Evolutionary conservation across 768 basidiomycete species (phyloP).

Genomic region (Boletus barrowsii): DNA sequence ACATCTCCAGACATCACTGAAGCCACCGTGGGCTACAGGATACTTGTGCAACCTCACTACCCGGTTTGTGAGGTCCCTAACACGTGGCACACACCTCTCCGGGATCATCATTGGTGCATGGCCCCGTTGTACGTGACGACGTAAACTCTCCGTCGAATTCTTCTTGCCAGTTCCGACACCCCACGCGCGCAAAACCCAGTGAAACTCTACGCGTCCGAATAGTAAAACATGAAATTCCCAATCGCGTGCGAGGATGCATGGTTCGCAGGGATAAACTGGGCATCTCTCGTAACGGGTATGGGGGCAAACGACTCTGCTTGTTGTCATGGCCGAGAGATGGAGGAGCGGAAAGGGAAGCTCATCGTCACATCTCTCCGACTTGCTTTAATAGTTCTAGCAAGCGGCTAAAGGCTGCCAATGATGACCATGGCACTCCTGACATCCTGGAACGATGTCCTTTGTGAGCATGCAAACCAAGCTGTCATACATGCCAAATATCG

Average conservation of each 20-base stretch:
- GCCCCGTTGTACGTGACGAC: not conserved
- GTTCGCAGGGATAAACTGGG: too few species aligned
- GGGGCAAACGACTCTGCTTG: not conserved
- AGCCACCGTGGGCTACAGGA: constrained; percentile 28
- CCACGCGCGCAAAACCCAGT: not conserved
- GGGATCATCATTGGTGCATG: not conserved
- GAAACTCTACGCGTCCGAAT: too few species aligned
- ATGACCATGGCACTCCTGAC: not conserved
- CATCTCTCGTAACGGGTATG: not conserved
- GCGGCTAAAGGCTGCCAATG: too few species aligned
- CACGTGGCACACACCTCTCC: not conserved
- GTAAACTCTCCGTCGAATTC: not conserved
- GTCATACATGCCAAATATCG: not conserved
- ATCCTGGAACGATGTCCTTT: too few species aligned
- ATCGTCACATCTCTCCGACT: too few species aligned
- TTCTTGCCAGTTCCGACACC: constrained; percentile 3
- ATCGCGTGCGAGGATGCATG: too few species aligned
- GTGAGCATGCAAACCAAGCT: not conserved
- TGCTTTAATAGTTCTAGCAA: too few species aligned
- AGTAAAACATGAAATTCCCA: too few species aligned
- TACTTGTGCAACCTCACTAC: constrained; percentile 14
- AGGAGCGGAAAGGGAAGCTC: not conserved
- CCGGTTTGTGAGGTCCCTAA: constrained; percentile 14
- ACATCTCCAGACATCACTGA: constrained; percentile 31
- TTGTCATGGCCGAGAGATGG: not conserved